Evolutionary conservation across 169 alveolate genomes (phyloP).

Genomic region (Plasmodium ovale): DNA sequence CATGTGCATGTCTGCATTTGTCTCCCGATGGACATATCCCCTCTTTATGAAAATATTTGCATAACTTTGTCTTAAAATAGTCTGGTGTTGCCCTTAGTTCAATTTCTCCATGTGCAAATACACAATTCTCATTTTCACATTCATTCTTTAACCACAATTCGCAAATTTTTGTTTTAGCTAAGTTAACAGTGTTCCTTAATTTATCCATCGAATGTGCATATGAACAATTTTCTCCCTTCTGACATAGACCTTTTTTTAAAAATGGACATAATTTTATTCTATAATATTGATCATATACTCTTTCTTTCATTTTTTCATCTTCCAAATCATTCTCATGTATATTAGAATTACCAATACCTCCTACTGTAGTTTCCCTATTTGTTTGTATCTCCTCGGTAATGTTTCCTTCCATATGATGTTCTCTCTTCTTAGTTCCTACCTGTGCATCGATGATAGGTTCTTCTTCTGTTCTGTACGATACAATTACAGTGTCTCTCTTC

Average conservation of each 20-base stretch:
- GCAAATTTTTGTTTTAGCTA: slow-evolving; percentile 79
- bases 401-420: too few species aligned
- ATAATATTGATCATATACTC: slow-evolving; percentile 26
- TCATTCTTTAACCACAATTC: slow-evolving; percentile 83
- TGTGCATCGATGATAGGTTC: not conserved
- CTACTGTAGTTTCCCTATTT: too few species aligned
- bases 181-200: slow-evolving; percentile 25
- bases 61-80: slow-evolving; percentile 82
- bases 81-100: slow-evolving; percentile 82
- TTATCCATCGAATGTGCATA: slow-evolving; percentile 48
- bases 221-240: slow-evolving; percentile 55
- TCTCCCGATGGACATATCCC: slow-evolving; percentile 82
- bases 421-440: not conserved
- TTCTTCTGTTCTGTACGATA: not conserved
- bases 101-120: slow-evolving; percentile 84
- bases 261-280: slow-evolving; percentile 61
- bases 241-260: slow-evolving; percentile 57
- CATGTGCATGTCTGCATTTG: slow-evolving; percentile 86
- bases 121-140: slow-evolving; percentile 81
- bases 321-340: too few species aligned
- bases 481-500: not conserved
- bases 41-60: slow-evolving; percentile 82
- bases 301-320: slow-evolving; percentile 15
- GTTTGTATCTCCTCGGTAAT: too few species aligned
- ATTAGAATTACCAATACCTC: too few species aligned